These are phyloP conservation scores for Paspalum vaginatum DNA, from an alignment of 176 grass and related monocot genomes.

Conservation along the genomic window DNA sequence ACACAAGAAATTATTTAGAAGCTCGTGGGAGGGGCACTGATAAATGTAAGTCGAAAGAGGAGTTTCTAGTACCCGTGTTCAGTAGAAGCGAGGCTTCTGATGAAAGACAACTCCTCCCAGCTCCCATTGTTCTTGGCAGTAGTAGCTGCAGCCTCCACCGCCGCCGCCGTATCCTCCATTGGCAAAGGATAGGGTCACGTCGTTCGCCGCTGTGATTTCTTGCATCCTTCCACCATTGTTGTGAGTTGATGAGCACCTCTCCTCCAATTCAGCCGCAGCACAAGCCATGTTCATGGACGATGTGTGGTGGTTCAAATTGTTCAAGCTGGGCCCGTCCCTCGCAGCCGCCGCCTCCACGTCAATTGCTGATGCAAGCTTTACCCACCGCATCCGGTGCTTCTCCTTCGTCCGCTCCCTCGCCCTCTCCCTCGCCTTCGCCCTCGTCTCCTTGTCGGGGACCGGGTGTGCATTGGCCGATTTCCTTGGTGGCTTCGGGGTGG, in stretches of 20 bases:
- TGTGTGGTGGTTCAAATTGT: slow-evolving; percentile 37
- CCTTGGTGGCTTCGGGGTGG: slow-evolving; percentile 46
- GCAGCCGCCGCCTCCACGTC: slow-evolving; percentile 40
- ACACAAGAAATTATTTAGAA: slow-evolving; percentile 41
- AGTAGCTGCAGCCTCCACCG: background rate
- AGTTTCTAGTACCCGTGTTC: slow-evolving; percentile 43
- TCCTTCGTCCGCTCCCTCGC: slow-evolving; percentile 87
- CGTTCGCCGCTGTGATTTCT: slow-evolving; percentile 42
- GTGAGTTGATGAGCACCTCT: slow-evolving; percentile 51
- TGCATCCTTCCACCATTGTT: slow-evolving; percentile 43
- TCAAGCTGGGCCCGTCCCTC: slow-evolving; percentile 27
- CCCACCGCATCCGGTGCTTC: slow-evolving; percentile 70
- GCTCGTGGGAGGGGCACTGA: slow-evolving; percentile 9
- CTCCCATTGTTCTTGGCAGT: slow-evolving; percentile 65
- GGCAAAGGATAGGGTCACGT: slow-evolving; percentile 42
- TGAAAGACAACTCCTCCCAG: slow-evolving; percentile 51
- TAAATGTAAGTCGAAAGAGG: slow-evolving; percentile 23
- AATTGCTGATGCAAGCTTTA: slow-evolving; percentile 60
- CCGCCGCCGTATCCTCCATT: slow-evolving; percentile 36
- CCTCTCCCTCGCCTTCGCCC: slow-evolving; percentile 82
- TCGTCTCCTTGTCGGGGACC: slow-evolving; percentile 63
- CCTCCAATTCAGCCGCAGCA: slow-evolving; percentile 58
- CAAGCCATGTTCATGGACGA: slow-evolving; percentile 41
- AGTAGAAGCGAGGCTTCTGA: slow-evolving; percentile 41
- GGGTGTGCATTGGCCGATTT: slow-evolving; percentile 42